Conservation (phyloP, 2,329 filamentous ascomycete genomes). For the Clathrospora elynae region DNA sequence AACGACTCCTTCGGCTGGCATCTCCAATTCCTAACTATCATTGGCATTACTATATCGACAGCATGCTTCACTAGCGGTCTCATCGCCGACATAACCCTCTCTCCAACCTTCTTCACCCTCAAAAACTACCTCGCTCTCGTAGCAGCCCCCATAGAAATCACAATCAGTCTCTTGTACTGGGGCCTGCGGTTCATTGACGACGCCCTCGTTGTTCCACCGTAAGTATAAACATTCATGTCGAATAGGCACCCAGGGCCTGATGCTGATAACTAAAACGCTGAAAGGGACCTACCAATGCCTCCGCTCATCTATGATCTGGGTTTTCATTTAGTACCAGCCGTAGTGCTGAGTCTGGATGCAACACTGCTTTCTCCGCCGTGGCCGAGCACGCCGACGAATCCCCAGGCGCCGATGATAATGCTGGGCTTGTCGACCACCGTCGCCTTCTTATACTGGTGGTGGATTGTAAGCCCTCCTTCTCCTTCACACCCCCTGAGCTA, state of each 20-base stretch:
- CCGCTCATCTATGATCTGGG: conserved; percentile 57
- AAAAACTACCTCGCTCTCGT: conserved; percentile 72
- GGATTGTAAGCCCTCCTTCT: conserved; percentile 56
- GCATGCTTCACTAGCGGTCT: conserved; percentile 66
- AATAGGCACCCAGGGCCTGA: too few relatives aligned
- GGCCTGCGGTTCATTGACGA: conserved; percentile 61
- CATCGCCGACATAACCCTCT: conserved; percentile 62
- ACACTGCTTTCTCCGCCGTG: conserved; percentile 74
- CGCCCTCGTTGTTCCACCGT: conserved; percentile 58
- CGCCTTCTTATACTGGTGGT: conserved; percentile 74
- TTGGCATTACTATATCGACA: conserved; percentile 67
- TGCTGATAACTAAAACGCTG: too few relatives aligned
- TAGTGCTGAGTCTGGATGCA: conserved; percentile 68
- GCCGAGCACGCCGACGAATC: conserved; percentile 58
- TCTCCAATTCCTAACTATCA: conserved; percentile 75
- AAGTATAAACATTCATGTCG: not conserved
- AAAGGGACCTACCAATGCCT: conserved; percentile 39
- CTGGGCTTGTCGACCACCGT: conserved; percentile 63
- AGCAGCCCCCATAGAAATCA: conserved; percentile 70
- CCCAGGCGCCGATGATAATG: conserved; percentile 58
- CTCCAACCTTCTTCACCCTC: conserved; percentile 62
- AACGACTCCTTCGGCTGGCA: conserved; percentile 69
- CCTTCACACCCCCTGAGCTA: not conserved
- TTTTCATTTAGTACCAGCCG: conserved; percentile 61
- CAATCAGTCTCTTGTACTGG: conserved; percentile 77